These are phyloP conservation scores for Xylaria sp. DNA, from an alignment of 2,329 filamentous ascomycete species.

Conservation along the genomic window DNA sequence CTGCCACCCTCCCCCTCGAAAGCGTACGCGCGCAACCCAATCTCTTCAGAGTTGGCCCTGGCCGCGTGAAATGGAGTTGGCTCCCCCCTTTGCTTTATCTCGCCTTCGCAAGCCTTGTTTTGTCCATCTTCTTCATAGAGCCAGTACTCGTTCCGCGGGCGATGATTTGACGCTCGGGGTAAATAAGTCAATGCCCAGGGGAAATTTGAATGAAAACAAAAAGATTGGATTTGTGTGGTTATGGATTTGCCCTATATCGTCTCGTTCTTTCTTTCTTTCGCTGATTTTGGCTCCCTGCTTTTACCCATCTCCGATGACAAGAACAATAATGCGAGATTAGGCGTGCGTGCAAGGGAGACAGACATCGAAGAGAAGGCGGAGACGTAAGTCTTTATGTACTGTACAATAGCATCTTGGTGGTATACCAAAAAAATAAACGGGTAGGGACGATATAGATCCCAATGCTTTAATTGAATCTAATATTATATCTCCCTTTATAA, in stretches of 20 bases:
- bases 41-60: background rate
- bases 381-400: slow-evolving; percentile 13
- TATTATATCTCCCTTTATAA: background rate
- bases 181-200: background rate
- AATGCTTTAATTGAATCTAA: background rate
- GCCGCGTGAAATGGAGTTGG: background rate
- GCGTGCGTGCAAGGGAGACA: too few relatives aligned
- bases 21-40: background rate
- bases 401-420: slow-evolving; percentile 17
- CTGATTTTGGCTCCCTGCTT: background rate
- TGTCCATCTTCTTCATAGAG: background rate
- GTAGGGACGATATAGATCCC: background rate
- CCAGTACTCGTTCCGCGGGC: background rate
- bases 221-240: background rate
- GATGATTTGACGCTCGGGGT: background rate
- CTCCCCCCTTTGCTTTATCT: background rate
- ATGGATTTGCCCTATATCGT: background rate
- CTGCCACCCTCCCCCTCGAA: background rate
- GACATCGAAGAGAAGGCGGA: background rate
- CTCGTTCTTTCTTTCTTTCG: background rate
- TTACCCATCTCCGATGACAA: background rate
- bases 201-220: background rate
- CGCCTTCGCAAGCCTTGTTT: background rate
- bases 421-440: slow-evolving; percentile 2
- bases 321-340: background rate